A percentile compares a stretch with the other conserved stretches of the same genome.
phyloP scores from a whole-genome alignment of 108 stramenopile species.

The Skeletonema tropicum region DNA sequence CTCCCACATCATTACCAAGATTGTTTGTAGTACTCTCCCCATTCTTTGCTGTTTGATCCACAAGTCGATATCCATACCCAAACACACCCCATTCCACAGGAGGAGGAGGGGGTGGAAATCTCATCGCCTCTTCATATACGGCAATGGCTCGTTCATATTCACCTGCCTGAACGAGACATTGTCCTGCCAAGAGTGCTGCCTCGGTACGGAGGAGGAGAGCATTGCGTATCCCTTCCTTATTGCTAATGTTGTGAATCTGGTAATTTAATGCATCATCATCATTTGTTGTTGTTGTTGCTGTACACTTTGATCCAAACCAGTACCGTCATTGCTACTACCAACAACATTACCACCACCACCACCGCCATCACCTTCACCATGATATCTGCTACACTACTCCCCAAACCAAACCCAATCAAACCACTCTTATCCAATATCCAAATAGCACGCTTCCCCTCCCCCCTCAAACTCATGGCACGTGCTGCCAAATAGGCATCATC shows the following conservation, averaged over 20 bases:
- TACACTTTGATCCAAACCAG: slow-evolving; percentile 28
- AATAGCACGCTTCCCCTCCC: slow-evolving; percentile 57
- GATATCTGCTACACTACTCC: not conserved
- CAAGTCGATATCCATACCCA: slow-evolving; percentile 37
- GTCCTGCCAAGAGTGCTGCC: slow-evolving; percentile 43
- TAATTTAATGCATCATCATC: not conserved
- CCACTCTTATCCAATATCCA: slow-evolving; percentile 60
- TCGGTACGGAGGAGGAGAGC: slow-evolving; percentile 34
- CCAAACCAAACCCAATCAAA: slow-evolving; percentile 29
- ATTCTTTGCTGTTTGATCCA: not conserved
- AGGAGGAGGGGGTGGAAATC: slow-evolving; percentile 46
- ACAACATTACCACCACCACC: not conserved
- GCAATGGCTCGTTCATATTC: slow-evolving; percentile 37
- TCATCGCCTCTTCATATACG: slow-evolving; percentile 38
- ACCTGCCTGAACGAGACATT: slow-evolving; percentile 35
- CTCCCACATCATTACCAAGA: not conserved
- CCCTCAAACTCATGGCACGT: slow-evolving; percentile 48
- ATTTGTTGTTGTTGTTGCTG: not conserved
- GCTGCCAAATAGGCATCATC: slow-evolving; percentile 76
- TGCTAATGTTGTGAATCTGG: not conserved
- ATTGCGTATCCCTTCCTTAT: slow-evolving; percentile 29
- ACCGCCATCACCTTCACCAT: no score
- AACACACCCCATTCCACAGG: slow-evolving; percentile 28
- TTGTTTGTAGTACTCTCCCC: not conserved
- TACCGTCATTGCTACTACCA: not conserved